Evolutionary conservation across 2,329 filamentous ascomycete genomes (phyloP), one percentile per base, ranked within the genome.

Genomic region (Xylaria sp.): DNA sequence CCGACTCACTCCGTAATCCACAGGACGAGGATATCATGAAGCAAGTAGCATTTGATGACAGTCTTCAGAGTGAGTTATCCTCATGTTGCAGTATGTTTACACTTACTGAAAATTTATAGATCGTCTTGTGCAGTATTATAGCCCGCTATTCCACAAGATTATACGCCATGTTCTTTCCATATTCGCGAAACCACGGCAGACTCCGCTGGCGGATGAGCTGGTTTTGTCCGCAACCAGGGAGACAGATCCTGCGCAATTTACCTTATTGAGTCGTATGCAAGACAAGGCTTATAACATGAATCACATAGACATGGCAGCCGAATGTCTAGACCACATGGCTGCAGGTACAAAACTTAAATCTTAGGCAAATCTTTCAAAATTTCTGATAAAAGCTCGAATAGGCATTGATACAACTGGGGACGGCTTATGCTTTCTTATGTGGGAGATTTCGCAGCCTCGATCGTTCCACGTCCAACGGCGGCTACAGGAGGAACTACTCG

Each of bases 361-460:
- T 33, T 33, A 33, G 31, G 33, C 33, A 10, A 33, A 33, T 10
- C 2, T 33, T 33, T 33, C 33, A 33, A 33, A 33, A 10, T 9
- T 33, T 33, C 33, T 33, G 3, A 33, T 33, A 33, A 10, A 33
- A 33, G 33, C 33, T 33, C 9, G 33, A 33, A 10, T 3, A 33
- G 90, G 90, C 0, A 91, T 92, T 68, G 90, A 92, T 73, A 92
- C 90, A 0, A 92, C 90, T 0, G 89, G 90, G 17, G 90, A 92
- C 72, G 89, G 84, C 0, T 81, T 92, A 0, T 92, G 89, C 74
- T 92, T 92, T 74, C 81, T 92, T 13, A 90, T 93, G 87, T 90
- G 89, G 85, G 86, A 92, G 75, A 82, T 93, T 2, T 92, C 90
- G 1, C 86, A 88, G 70, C 87, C 88, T 1, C 78, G 83, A 7